Base-by-base conservation (phyloP, 1,284 basidiomycete genomes). In the Ustilago trichophora region DNA sequence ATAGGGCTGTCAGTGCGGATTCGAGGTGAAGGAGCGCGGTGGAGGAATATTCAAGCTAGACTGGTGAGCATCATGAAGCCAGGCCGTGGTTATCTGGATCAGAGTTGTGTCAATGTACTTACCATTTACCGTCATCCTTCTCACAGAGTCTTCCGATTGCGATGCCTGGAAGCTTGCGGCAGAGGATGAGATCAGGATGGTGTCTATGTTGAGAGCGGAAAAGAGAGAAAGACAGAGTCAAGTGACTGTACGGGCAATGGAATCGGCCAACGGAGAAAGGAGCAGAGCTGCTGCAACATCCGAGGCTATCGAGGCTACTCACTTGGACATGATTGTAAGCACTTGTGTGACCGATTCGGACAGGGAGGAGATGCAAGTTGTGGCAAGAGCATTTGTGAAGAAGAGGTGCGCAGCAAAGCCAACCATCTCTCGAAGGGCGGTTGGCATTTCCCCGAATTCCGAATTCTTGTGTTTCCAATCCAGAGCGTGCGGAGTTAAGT, bases 121-220 rank as follows among this genome's bases (percentile, higher is more conserved):
- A 94, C 94, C 95, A 99, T 88, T 98, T 98, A 47, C 96, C 96
- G 82, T 99, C 96, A 80, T 94, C 97, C 83, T 98, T 98, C 83
- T 99, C 96, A 83, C 96, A 99, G 47, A 97, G 86, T 76, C 96
- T 90, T 24, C 96, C 96, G 72, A 98, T 94, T 40, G 95, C 75
- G 58, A 97, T 95, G 68, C 94, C 94, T 68, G 94, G 91, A 82
- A 96, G 93, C 63, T 94, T 89, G 80, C 94, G 87, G 83, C 94
- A 98, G 90, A 97, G 95, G 71, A 97, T 92, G 34, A 97, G 83
- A 88, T 97, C 94, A 90, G 72, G 25, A 68, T 82, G 76, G 54
- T 82, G 80, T 49, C 59, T 76, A 57, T n/a, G 18, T 13, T 1
- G n/a, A n/a, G 25, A 34, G n/a, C 25, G 24, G 9, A 12, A 18